Evolutionary conservation across 495 filamentous ascomycete genomes (phyloP), one percentile per base, ranked within the genome.

Genomic region (Darksidea phi): DNA sequence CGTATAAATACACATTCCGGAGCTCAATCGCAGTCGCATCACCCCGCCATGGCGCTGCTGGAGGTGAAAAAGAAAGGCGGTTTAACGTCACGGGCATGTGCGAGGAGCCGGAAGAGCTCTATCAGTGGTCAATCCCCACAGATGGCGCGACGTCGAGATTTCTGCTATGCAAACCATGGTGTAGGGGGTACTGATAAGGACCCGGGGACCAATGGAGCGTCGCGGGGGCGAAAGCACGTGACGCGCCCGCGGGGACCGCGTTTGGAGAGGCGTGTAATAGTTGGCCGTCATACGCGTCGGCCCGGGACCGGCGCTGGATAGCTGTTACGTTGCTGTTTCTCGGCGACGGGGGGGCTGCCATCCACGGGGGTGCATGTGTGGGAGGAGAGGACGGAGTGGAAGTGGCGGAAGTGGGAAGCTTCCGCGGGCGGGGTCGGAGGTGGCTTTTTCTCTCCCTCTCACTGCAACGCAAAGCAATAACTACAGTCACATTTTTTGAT

Each of bases 161-260:
- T 52, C 63, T 61, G 57, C 43, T 41, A 61, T 59, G 63, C 57
- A 45, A 48, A 59, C 54, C 32, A 46, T 65, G 62, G 55, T 65
- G 63, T 61, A 28, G 24, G 43, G 1, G 36, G 17, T 52, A 32
- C 49, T 61, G 63, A 66, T 66, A 66, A 66, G 57, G 23, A 50
- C 10, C 15, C 24, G 4, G 36, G 43, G 20, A 24, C 63, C 55
- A 66, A 66, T 66, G 24, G 38, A 6, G n/a, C 28, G 1, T 17
- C 12, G 0, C 37, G 41, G 23, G 25, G 57, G 28, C 48, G 18
- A 5, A 4, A 34, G 42, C 61, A 64, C 61, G 61, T 64, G 61
- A 64, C 21, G 45, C 8, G 25, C 23, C 23, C 25, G 23, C 17
- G 53, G 23, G 15, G 7, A 5, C 18, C 24, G 20, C 23, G 20